Evolutionary conservation across 2,329 filamentous ascomycete species (phyloP).

Genomic region (Pyrenophora tritici-repentis): DNA sequence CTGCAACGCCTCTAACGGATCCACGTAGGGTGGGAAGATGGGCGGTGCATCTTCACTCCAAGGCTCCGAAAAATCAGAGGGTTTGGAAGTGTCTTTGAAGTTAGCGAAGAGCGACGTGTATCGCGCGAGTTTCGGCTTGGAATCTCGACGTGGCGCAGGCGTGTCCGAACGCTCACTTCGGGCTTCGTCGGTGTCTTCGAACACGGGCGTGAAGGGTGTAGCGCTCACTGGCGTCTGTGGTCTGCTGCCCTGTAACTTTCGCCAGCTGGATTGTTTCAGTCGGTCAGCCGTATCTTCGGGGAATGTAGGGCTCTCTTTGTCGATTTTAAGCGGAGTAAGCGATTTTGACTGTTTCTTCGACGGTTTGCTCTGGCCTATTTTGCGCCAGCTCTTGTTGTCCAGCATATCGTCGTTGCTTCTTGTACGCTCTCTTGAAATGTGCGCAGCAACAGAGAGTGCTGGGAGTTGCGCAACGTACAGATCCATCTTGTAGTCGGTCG

Average conservation of each 20-base stretch:
- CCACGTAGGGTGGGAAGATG: constrained; percentile 22
- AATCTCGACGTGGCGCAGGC: constrained; percentile 36
- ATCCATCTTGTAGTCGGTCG: constrained; percentile 6
- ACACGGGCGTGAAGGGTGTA: constrained; percentile 18
- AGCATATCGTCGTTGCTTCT: constrained; percentile 18
- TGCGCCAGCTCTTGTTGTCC: constrained; percentile 32
- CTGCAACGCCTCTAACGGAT: constrained; percentile 32
- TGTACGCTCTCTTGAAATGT: constrained; percentile 3
- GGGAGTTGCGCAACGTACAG: constrained; percentile 10
- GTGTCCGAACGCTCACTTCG: constrained; percentile 38
- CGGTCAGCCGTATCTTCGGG: constrained; percentile 22
- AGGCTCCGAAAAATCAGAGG: constrained; percentile 30
- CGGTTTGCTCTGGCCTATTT: constrained; percentile 21
- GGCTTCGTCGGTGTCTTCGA: constrained; percentile 33
- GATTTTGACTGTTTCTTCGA: constrained; percentile 26
- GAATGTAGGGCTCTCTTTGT: constrained; percentile 4
- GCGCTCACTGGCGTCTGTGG: constrained; percentile 26
- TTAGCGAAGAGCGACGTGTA: constrained; percentile 46
- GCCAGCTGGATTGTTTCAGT: constrained; percentile 28
- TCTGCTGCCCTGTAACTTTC: constrained; percentile 28
- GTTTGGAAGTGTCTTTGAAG: constrained; percentile 28
- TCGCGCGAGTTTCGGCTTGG: constrained; percentile 48
- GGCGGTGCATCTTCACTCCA: constrained; percentile 32
- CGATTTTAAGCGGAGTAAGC: constrained; percentile 9
- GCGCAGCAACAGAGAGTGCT: constrained; percentile 8